Evolutionary conservation across 768 basidiomycete species (phyloP), one percentile per base, ranked within the genome.

Genomic region (Russula sp.): DNA sequence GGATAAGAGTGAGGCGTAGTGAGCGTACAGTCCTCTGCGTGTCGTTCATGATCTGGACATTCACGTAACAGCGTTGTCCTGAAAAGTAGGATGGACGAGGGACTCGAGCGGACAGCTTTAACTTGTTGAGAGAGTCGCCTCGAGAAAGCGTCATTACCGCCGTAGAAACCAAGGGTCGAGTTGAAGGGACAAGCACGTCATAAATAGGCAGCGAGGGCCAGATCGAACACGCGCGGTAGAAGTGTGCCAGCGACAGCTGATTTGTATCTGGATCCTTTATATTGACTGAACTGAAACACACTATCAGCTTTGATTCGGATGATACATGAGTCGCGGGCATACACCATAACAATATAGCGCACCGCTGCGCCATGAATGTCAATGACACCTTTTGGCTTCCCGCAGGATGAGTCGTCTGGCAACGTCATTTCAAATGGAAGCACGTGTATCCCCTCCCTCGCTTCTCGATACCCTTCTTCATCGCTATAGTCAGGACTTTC

Each of bases 301-400:
- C 2, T 26, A 36, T 64, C 36, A 61, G 40, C 51, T 18, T 40
- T 26, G 26, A 32, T 26, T 34, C 34, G 9, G 55, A 50, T 3
- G 28, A 50, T 57, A 62, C 49, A 62, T 44, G 56, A 36, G 49
- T 20, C 49, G 22, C 38, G 22, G 14, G 84, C 87, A 57, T 74
- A 92, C 85, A 82, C 83, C 77, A 95, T 87, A 16, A 84, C 86
- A 50, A 95, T 89, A 74, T 95, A 94, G 61, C 83, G 83, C 28
- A 95, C 80, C 13, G 79, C 79, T n/a, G 87, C 89, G 16, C 83
- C 80, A 26, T 80, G 82, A 46, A 80, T 70, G 53, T 78, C 75
- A 48, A 87, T 73, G 1, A 76, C 18, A 63, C 94, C 84, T 80
- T 91, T 82, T 65, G 86, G 78, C 46, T 65, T 72, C 10, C 84